Evolutionary conservation across 202 grass and related monocot species (phyloP), one percentile per base, ranked within the genome.

Genomic region (Brachypodium distachyon): DNA sequence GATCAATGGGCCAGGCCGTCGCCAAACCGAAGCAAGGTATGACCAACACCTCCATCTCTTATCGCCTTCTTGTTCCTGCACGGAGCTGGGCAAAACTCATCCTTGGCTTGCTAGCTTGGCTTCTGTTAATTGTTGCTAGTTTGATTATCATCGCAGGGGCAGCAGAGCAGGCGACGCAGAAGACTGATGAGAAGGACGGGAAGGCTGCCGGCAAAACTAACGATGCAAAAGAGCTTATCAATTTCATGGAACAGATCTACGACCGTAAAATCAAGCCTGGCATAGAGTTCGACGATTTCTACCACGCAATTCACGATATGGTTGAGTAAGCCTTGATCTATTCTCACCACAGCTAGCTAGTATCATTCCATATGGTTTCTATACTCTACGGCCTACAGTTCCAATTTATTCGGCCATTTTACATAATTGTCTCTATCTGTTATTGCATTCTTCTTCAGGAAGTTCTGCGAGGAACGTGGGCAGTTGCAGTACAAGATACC

Each of bases 401-500:
- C n/a, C n/a, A n/a, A n/a, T n/a, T n/a, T n/a, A n/a, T n/a, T n/a
- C n/a, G n/a, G n/a, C n/a, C n/a, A n/a, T n/a, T n/a, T 3, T 64
- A 23, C n/a, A 33, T 69, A 48, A 73, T 0, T 9, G n/a, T 18
- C 13, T 67, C 2, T 53, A 11, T 40, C 10, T 50, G 4, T 46
- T 65, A 3, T 21, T 40, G 60, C 18, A 59, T 38, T 76, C 67
- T 4, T 21, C 10, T 55, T 34, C 68, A 87, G 85, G 31, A 44
- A 14, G 28, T 87, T 79, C 1, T 87, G 85, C 34, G 74, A 83
- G 34, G 6, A 7, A 0, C 74, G 52, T 10, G 80, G 85, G 27
- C 85, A 87, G 74, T 9, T 87, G 60, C 85, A 87, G 74, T 87
- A 87, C 70, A 84, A 57, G 55, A 84, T 62, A 48, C 71, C 70